Evolutionary conservation across 306 rosid genomes (phyloP).

Genomic region (Castanopsis chinensis): DNA sequence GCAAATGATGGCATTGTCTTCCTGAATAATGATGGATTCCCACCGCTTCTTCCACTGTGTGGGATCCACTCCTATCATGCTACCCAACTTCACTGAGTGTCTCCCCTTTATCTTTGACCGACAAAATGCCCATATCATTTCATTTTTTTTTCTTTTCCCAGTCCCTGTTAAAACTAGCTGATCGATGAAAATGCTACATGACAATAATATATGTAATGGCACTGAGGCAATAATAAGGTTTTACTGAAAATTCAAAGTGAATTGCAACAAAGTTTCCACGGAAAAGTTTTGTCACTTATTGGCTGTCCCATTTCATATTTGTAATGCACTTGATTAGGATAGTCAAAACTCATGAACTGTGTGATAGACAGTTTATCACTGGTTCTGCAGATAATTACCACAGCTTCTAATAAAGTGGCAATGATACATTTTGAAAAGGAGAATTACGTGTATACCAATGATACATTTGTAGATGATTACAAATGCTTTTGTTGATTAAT

Average conservation of each 20-base stretch:
- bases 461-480: not conserved
- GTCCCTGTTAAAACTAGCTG: not conserved
- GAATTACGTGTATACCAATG: no score
- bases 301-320: not conserved
- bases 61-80: constrained; percentile 65
- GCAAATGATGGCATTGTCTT: constrained; percentile 79
- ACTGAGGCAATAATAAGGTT: not conserved
- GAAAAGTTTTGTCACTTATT: not conserved
- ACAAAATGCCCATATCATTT: constrained; percentile 31
- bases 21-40: constrained; percentile 63
- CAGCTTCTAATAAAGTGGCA: not conserved
- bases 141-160: not conserved
- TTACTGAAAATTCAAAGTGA: not conserved
- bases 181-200: constrained; percentile 4
- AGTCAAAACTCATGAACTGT: not conserved
- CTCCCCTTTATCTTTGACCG: constrained; percentile 56
- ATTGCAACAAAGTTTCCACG: not conserved
- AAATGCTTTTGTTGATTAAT: not conserved
- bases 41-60: constrained; percentile 93
- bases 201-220: not conserved
- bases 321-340: not conserved
- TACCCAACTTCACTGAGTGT: constrained; percentile 38
- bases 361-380: not conserved
- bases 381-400: not conserved
- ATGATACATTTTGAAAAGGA: not conserved